Percentiles rank a stretch among this genome's conserved stretches.
These are phyloP conservation scores for Bullera alba DNA, from an alignment of 768 basidiomycete species.

Conservation along the genomic window DNA sequence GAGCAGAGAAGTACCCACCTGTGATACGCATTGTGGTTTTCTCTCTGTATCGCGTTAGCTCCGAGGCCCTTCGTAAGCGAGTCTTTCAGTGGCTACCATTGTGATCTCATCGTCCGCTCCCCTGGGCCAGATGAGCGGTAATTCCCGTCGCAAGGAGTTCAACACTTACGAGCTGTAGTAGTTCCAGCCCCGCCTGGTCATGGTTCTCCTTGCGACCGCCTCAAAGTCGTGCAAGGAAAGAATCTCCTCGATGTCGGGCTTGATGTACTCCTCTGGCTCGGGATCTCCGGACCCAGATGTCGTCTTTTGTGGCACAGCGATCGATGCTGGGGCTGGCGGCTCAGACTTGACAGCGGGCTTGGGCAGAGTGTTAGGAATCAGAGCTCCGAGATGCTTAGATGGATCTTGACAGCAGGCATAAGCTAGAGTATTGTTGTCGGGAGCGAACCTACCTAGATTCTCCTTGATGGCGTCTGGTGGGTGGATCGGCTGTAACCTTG, in stretches of 20 bases:
- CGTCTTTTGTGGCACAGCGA: conserved; percentile 15
- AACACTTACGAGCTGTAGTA: conserved; percentile 64
- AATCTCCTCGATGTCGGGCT: conserved; percentile 50
- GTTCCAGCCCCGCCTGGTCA: conserved; percentile 68
- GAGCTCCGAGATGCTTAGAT: conserved; percentile 29
- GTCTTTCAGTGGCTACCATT: conserved; percentile 51
- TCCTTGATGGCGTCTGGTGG: conserved; percentile 67
- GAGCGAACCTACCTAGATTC: conserved; percentile 28
- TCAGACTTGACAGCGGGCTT: conserved; percentile 10
- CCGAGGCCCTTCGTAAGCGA: conserved; percentile 6
- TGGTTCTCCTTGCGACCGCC: conserved; percentile 64
- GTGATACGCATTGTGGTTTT: conserved; percentile 87
- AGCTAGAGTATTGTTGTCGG: no score
- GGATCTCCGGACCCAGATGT: conserved; percentile 42
- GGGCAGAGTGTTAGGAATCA: conserved; percentile 27
- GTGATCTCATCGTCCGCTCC: conserved; percentile 74
- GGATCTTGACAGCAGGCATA: conserved; percentile 18
- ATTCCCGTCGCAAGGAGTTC: not conserved
- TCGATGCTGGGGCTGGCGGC: conserved; percentile 3
- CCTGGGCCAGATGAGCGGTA: not conserved
- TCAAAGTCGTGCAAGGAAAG: conserved; percentile 77
- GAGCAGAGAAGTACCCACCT: conserved; percentile 51
- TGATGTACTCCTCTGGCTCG: conserved; percentile 25
- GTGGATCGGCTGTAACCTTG: conserved; percentile 79
- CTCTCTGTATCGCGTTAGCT: conserved; percentile 48